phyloP scores from a whole-genome alignment of 805 yeast species.

The Nakazawaea holstii region DNA sequence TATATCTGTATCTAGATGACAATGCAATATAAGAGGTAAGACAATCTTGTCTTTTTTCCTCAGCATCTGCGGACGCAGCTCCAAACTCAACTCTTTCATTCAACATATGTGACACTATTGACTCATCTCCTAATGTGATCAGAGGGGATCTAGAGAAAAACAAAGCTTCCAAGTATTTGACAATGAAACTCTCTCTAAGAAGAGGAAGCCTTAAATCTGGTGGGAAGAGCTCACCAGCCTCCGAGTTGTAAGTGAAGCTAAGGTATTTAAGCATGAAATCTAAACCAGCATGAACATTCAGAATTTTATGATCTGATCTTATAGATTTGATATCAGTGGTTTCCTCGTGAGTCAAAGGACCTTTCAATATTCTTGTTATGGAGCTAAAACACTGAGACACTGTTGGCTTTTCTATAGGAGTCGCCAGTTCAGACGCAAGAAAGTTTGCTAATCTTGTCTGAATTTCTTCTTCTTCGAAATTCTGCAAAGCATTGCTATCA shows the following conservation, averaged over 20 bases:
- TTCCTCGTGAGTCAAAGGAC: conserved; percentile 49
- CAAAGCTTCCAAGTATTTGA: conserved; percentile 47
- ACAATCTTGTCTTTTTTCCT: conserved; percentile 11
- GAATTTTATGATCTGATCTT: conserved; percentile 39
- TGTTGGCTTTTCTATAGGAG: conserved; percentile 33
- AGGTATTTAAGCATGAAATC: conserved; percentile 42
- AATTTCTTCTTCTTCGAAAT: conserved; percentile 40
- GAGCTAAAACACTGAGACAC: conserved; percentile 56
- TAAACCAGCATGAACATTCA: conserved; percentile 56
- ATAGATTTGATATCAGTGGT: conserved; percentile 51
- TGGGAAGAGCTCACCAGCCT: conserved; percentile 22
- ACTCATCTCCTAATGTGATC: conserved; percentile 8
- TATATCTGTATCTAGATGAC: conserved; percentile 43
- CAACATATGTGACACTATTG: not conserved
- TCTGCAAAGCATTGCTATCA: conserved; percentile 19
- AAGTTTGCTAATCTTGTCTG: conserved; percentile 40
- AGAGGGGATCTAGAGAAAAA: conserved; percentile 4
- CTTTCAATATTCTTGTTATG: conserved; percentile 56
- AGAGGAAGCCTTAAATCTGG: conserved; percentile 36
- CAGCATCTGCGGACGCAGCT: conserved; percentile 11
- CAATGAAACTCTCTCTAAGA: conserved; percentile 43
- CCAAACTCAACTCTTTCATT: conserved; percentile 7
- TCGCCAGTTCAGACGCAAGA: conserved; percentile 17
- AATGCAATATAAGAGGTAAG: conserved; percentile 31
- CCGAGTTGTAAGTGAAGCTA: conserved; percentile 35